phyloP scores from a whole-genome alignment of 805 yeast genomes.

The Ascoidea rubescens region DNA sequence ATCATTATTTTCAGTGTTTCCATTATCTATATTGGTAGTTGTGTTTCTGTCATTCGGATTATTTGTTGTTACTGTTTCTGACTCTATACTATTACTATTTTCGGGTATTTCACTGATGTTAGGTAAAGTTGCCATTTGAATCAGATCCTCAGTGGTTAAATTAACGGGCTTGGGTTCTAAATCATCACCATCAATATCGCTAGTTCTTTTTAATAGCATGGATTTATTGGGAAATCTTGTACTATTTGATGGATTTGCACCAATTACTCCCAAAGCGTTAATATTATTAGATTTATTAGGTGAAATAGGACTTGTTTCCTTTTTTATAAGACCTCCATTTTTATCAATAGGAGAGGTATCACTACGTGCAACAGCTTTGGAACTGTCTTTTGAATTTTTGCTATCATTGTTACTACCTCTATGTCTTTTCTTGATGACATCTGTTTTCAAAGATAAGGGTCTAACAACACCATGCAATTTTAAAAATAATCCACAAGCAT shows the following conservation, averaged over 20 bases:
- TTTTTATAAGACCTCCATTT: neutral
- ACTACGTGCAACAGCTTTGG: neutral
- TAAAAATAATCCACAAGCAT: slow-evolving; percentile 89
- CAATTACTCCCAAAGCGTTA: too few relatives aligned
- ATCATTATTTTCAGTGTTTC: too few relatives aligned
- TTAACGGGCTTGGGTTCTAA: neutral
- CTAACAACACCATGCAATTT: slow-evolving; percentile 92
- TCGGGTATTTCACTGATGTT: neutral
- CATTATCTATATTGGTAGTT: too few relatives aligned
- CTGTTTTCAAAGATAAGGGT: slow-evolving; percentile 82
- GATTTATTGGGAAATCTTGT: too few relatives aligned
- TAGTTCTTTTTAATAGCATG: too few relatives aligned
- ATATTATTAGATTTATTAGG: neutral
- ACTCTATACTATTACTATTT: neutral
- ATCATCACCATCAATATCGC: neutral
- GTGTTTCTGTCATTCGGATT: too few relatives aligned
- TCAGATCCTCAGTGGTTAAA: neutral
- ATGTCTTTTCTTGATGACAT: slow-evolving; percentile 85
- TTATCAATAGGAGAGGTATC: neutral
- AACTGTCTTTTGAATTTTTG: neutral
- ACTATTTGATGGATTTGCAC: too few relatives aligned
- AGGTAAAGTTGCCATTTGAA: neutral
- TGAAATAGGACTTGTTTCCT: neutral
- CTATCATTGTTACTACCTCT: slow-evolving; percentile 23
- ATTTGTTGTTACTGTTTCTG: neutral